Base-by-base conservation (phyloP, 345 rosid genomes). In the Salix purpurea region DNA sequence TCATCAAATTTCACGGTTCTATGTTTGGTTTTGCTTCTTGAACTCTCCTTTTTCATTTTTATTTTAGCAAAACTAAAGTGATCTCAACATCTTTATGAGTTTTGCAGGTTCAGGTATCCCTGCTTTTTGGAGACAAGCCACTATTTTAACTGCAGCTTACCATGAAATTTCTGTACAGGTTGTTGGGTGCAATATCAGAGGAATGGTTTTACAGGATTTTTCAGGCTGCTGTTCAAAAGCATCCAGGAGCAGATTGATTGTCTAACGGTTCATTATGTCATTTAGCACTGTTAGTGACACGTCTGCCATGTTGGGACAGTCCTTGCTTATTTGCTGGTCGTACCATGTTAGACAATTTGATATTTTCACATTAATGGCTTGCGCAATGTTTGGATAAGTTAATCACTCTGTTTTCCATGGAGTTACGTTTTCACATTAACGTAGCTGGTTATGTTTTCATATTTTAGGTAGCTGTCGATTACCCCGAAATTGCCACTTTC, bases 81-180 rank as follows among this genome's bases (percentile, higher is more conserved):
- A 28, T 24, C 61, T 32, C 15, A 42, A 73, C 19, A 7, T 23
- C 34, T 66, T 19, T 13, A 14, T 64, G 68, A 76, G 84, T 85
- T 85, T 82, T 87, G 86, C 88, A 84, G 88, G 86, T 85, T 78
- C 85, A 78, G 88, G 82, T 77, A 83, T 73, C 85, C 85, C 90
- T 87, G 86, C 81, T 73, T 70, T 71, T 66, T 16, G 56, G 77
- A 85, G 54, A 66, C 70, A 5, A 65, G 66, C 70, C 66, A 72
- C 75, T 74, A 46, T 65, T 65, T 28, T 77, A 76, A 39, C 81
- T 73, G 78, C 81, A 68, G 77, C 85, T 87, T 69, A 80, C 70
- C 32, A 69, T 76, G 85, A 74, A 76, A 83, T 83, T 80, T 77
- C 69, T 81, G 37, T 81, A 80, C 90, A 80, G 90, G 83, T 77